Percentiles rank a stretch among this genome's conserved stretches.
These are phyloP conservation scores for Paecilomyces sp. DNA, from an alignment of 2,329 filamentous ascomycete genomes.

Conservation along the genomic window DNA sequence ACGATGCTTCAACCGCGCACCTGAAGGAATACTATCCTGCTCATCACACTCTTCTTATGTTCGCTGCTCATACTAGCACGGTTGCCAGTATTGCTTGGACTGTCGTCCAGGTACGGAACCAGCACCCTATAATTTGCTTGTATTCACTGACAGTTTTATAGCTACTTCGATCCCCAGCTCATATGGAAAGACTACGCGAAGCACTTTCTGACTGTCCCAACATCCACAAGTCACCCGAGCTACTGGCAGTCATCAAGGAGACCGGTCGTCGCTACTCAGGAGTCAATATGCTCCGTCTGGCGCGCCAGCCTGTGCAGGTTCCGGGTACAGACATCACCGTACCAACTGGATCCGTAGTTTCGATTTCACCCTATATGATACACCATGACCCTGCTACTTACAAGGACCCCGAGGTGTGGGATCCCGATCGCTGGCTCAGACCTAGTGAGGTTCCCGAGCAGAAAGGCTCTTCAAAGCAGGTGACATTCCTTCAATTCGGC, in stretches of 20 bases:
- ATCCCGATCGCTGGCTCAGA: conserved; percentile 8
- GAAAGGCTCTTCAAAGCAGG: conserved; percentile 2
- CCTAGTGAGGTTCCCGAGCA: conserved; percentile 4
- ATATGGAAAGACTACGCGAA: conserved; percentile 5
- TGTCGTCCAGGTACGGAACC: conserved; percentile 6
- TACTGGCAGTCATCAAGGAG: conserved; percentile 9
- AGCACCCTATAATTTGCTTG: background rate
- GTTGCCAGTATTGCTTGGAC: conserved; percentile 10
- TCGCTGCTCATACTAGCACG: conserved; percentile 10
- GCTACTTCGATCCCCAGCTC: conserved; percentile 8
- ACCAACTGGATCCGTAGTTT: conserved; percentile 7
- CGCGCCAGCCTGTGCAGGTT: conserved; percentile 5
- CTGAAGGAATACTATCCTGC: conserved; percentile 8
- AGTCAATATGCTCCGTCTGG: conserved; percentile 7
- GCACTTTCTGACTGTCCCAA: conserved; percentile 6
- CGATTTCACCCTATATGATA: conserved; percentile 9
- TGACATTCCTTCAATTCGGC: conserved; percentile 8
- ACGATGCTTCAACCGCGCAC: conserved; percentile 8
- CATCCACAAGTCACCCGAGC: conserved; percentile 5
- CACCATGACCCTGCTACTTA: conserved; percentile 9
- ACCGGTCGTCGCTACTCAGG: conserved; percentile 9
- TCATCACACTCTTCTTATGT: conserved; percentile 10
- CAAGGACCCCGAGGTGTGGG: conserved; percentile 4
- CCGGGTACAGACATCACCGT: conserved; percentile 6
- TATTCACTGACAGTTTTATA: background rate